Evolutionary conservation across 768 basidiomycete species (phyloP), one percentile per base, ranked within the genome.

Genomic region (Crucibulum laeve): DNA sequence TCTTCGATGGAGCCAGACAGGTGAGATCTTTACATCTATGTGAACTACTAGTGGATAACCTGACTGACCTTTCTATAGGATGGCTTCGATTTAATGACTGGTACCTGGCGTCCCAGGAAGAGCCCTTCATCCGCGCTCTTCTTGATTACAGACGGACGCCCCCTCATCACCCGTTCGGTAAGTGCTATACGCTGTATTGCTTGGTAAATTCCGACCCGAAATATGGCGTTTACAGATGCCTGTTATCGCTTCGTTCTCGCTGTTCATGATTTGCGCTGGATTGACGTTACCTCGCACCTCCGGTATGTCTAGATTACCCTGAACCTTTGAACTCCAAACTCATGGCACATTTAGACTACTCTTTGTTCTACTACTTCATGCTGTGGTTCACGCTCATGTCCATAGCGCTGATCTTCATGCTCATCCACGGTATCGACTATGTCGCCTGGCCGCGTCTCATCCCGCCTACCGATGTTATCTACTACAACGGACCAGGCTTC

Each of bases 1-100:
- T 91, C 67, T 87, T 96, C 50, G 96, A 99, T 61, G 96, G 96
- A 5, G 76, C 92, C 39, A 72, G 94, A 56, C 92, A 95, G 73
- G 87, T 86, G 38, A 40, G 63, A 52, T 15, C 23, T 23, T 21
- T 28, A n/a, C n/a, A n/a, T 10, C 19, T n/a, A 32, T 10, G 28
- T 36, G 30, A 15, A 21, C 10, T 48, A 25, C 34, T 40, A 21
- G n/a, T 38, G 21, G 28, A 30, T 13, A 24, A 25, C 43, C 36
- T 47, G 40, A 13, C 18, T 38, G 15, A 21, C n/a, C 5, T 43
- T 26, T 39, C 35, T 47, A n/a, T 54, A 93, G 82, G 96, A 99
- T 64, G 92, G 89, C 6, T 96, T 88, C 57, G 96, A 99, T 61
- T 74, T 99, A 45, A 73, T 99, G 47, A 93, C 93, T 18, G 96